Base-by-base conservation (phyloP, 2,329 filamentous ascomycete genomes). In the Pseudogymnoascus sp. region DNA sequence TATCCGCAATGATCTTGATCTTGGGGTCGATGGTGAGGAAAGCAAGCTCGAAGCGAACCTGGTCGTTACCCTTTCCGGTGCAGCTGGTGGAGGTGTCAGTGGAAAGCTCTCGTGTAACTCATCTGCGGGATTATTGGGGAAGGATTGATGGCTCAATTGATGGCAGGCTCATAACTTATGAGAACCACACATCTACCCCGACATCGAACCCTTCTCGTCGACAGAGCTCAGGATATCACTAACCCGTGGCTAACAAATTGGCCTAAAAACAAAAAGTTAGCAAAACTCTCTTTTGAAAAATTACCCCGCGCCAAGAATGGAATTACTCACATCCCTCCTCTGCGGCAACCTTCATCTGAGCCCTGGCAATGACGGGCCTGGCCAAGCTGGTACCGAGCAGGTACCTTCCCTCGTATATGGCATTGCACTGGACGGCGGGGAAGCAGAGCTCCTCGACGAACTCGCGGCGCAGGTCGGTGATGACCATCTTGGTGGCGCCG, bases 361-460 rank as follows among this genome's bases (percentile, higher is more conserved):
- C 83, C 64, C 86, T 80, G 65, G 87, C 87, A 68, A 90, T 90
- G 73, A 89, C 82, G 42, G 87, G 87, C 62, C 87, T 84, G 66
- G 87, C 87, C 64, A 90, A 80, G 44, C 79, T 80, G 61, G 84
- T 87, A 64, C 84, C 83, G 66, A 85, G 78, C 55, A 85, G 79
- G 76, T 85, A 85, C 66, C 81, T 78, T 71, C 86, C 86, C 79
- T 91, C 85, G 73, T 86, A 88, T 74, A 86, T 83, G 65, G 84
- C 84, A 67, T 87, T 85, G 74, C 85, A 90, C 76, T 91, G 88
- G 66, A 94, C 84, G 65, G 90, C 90, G 60, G 84, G 87, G 83
- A 87, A 92, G 80, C 87, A 88, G 48, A 94, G 81, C 78, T 93
- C 84, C 69, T 92, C 88, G 68, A 94, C 84, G 71, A 94, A 92